A percentile compares a stretch with the other conserved stretches of the same genome.
These are phyloP conservation scores for Zygosaccharomyces bailii DNA, from an alignment of 805 yeast species.

Conservation along the genomic window DNA sequence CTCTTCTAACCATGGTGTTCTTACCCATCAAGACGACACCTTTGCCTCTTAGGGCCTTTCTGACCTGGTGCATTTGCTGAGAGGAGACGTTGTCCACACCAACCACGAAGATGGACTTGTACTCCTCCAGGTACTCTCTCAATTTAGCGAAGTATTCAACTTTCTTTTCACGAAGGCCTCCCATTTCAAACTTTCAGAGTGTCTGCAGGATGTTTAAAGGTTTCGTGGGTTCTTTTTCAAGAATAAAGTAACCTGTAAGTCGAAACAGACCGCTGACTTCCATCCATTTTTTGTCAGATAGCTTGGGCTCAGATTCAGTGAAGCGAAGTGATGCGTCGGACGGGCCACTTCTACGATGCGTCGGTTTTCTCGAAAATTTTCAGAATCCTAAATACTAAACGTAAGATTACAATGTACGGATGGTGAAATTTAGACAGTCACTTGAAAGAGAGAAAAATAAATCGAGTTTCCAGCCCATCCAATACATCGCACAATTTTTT, in stretches of 20 bases:
- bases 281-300: neutral
- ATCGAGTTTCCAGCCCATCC: neutral
- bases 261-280: neutral
- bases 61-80: conserved; percentile 99
- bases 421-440: conserved; percentile 4
- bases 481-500: neutral
- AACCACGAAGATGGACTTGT: conserved; percentile 97
- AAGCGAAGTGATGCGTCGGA: too few relatives aligned
- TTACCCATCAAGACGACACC: conserved; percentile 99
- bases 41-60: conserved; percentile 92
- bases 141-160: conserved; percentile 91
- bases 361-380: neutral
- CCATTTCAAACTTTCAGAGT: conserved; percentile 82
- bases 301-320: neutral
- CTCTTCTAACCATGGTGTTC: conserved; percentile 99
- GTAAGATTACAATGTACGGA: neutral
- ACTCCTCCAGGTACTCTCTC: conserved; percentile 91
- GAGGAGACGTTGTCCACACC: conserved; percentile 99
- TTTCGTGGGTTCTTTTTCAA: conserved; percentile 11
- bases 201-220: conserved; percentile 83
- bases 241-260: neutral
- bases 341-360: too few relatives aligned
- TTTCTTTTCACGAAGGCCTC: conserved; percentile 99
- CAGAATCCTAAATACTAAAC: neutral
- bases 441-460: neutral